Evolutionary conservation across 1,139 yeast genomes (phyloP), one percentile per base, ranked within the genome.

Genomic region (Pneumocystis murina): DNA sequence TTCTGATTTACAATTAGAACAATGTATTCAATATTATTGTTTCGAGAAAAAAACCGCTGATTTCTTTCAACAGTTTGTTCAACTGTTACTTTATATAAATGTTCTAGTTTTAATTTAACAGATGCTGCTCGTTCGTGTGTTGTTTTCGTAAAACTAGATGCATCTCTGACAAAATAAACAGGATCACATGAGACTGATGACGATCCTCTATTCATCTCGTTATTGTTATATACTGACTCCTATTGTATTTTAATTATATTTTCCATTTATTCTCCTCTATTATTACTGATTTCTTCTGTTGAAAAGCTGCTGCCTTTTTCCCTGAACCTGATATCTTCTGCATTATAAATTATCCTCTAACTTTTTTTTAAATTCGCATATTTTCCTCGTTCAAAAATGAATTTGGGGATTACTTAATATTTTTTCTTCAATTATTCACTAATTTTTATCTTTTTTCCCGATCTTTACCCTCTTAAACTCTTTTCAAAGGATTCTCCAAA

Each of bases 31-130:
- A 16, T 59, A 20, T 16, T 10, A 10, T 3, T 20, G n/a, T 38
- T 17, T 17, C 20, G 7, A 38, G 20, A 40, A 38, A 33, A 61
- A 14, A 57, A 68, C 69, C 69, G 80, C 72, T 83, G 86, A 71
- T 84, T 84, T 62, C 89, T 77, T 71, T 84, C 90, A 63, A 85
- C 83, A 1, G 89, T 88, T 70, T 84, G 88, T 60, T 79, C 77
- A n/a, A 85, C 87, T 30, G 85, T 82, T 77, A 82, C 79, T 66
- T 84, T 84, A 74, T 84, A 84, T 71, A 80, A 84, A 70, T 84
- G 84, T 71, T 85, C 89, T 66, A 85, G 74, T 66, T 82, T 80
- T 68, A 84, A 77, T 71, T 84, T 84, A 64, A 84, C 79, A 14
- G 85, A 82, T 1, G 86, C 80, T 0, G 88, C 86, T 69, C 80